phyloP scores from a whole-genome alignment of 345 rosid genomes.

The Chamaenerion angustifolium region DNA sequence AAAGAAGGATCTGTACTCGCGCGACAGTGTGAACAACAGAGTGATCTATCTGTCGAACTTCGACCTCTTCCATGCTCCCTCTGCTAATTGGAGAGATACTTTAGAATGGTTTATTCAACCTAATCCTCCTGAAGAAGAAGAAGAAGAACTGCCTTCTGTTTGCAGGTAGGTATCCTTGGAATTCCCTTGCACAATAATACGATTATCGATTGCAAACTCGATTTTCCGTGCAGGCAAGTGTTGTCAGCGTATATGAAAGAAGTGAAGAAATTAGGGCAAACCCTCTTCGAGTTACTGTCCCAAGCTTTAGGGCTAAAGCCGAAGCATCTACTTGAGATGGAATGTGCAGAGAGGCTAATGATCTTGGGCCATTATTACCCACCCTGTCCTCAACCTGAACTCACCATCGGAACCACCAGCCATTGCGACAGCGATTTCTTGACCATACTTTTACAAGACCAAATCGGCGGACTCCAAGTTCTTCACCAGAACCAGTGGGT shows the following conservation, averaged over 20 bases:
- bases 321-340: slow-evolving; percentile 25
- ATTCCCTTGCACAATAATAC: too few species aligned
- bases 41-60: not conserved
- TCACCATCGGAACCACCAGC: slow-evolving; percentile 25
- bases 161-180: slow-evolving; percentile 2
- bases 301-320: slow-evolving; percentile 33
- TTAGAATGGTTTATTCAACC: too few species aligned
- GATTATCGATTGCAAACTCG: too few species aligned
- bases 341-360: slow-evolving; percentile 16
- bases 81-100: not conserved
- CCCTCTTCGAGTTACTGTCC: slow-evolving; percentile 24
- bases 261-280: slow-evolving; percentile 12
- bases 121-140: not conserved
- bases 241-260: slow-evolving; percentile 22
- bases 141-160: slow-evolving; percentile 5
- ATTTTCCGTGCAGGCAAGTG: slow-evolving; percentile 16
- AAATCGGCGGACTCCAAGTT: slow-evolving; percentile 40
- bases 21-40: not conserved
- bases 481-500: slow-evolving; percentile 29
- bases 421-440: slow-evolving; percentile 30
- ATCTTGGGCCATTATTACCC: slow-evolving; percentile 34
- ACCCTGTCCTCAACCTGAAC: slow-evolving; percentile 36
- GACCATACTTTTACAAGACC: slow-evolving; percentile 35
- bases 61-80: not conserved
- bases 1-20: slow-evolving; percentile 7